These are phyloP conservation scores for Yamadazyma mexicana DNA, from an alignment of 1,139 yeast species.

Conservation along the genomic window DNA sequence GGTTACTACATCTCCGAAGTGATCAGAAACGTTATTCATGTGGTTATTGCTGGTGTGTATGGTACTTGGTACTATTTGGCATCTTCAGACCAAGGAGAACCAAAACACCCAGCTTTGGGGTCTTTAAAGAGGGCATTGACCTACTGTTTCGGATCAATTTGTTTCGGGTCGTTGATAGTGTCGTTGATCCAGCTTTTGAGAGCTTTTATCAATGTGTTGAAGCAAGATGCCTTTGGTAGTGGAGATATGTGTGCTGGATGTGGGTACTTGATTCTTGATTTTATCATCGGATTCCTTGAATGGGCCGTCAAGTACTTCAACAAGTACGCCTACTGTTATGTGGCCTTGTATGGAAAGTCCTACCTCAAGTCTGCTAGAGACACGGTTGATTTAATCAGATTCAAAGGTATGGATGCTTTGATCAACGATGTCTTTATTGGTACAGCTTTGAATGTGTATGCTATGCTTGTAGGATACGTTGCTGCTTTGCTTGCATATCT, in stretches of 20 bases:
- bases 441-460: slow-evolving; percentile 70
- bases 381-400: slow-evolving; percentile 75
- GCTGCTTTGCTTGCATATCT: slow-evolving; percentile 70
- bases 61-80: slow-evolving; percentile 91
- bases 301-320: slow-evolving; percentile 86
- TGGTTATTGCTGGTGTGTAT: slow-evolving; percentile 79
- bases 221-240: slow-evolving; percentile 54
- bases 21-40: slow-evolving; percentile 79
- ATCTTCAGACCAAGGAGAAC: slow-evolving; percentile 77
- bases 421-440: slow-evolving; percentile 83
- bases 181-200: slow-evolving; percentile 65
- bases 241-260: slow-evolving; percentile 59
- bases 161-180: slow-evolving; percentile 84
- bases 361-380: slow-evolving; percentile 77
- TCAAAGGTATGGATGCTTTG: slow-evolving; percentile 83
- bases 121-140: slow-evolving; percentile 83
- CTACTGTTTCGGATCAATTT: slow-evolving; percentile 85
- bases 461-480: slow-evolving; percentile 68
- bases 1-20: slow-evolving; percentile 88
- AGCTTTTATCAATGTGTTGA: slow-evolving; percentile 47
- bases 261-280: slow-evolving; percentile 56
- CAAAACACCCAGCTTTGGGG: slow-evolving; percentile 76
- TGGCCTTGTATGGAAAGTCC: slow-evolving; percentile 83
- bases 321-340: slow-evolving; percentile 84
- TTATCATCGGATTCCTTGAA: slow-evolving; percentile 63